Evolutionary conservation across 192 early-diverging fungal species (phyloP).

Genomic region (Backusella circina): DNA sequence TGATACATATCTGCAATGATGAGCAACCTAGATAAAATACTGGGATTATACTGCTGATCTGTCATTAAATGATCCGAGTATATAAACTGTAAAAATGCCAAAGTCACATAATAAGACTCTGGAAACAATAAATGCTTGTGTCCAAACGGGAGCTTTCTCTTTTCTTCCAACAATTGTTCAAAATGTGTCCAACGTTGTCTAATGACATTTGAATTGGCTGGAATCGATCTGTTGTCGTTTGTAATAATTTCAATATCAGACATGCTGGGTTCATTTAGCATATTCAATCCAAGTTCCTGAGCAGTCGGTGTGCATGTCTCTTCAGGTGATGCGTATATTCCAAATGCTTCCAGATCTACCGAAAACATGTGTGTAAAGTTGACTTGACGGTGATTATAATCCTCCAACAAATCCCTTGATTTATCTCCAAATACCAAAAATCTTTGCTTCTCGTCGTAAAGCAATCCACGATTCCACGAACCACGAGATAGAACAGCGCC

Average conservation of each 20-base stretch:
- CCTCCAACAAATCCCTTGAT: constrained; percentile 60
- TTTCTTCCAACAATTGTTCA: constrained; percentile 29
- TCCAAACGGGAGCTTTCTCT: not conserved
- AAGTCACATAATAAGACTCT: constrained; percentile 16
- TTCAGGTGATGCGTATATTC: constrained; percentile 49
- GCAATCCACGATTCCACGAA: constrained; percentile 72
- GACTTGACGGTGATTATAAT: constrained; percentile 73
- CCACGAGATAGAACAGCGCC: constrained; percentile 62
- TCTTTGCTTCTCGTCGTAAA: constrained; percentile 58
- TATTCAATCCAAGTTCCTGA: constrained; percentile 51
- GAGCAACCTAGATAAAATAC: constrained; percentile 57
- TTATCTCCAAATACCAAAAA: constrained; percentile 70
- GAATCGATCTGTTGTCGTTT: constrained; percentile 40
- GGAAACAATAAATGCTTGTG: constrained; percentile 31
- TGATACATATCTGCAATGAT: constrained; percentile 55
- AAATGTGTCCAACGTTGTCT: constrained; percentile 52
- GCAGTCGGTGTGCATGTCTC: constrained; percentile 46
- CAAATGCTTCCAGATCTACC: constrained; percentile 69
- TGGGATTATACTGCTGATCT: constrained; percentile 56
- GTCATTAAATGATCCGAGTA: constrained; percentile 54
- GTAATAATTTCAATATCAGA: constrained; percentile 57
- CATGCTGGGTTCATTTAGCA: constrained; percentile 49
- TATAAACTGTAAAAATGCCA: constrained; percentile 32
- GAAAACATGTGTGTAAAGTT: constrained; percentile 73
- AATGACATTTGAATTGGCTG: constrained; percentile 49